Evolutionary conservation across 495 filamentous ascomycete genomes (phyloP), one percentile per base, ranked within the genome.

Genomic region (Lasiosphaeria ovina): DNA sequence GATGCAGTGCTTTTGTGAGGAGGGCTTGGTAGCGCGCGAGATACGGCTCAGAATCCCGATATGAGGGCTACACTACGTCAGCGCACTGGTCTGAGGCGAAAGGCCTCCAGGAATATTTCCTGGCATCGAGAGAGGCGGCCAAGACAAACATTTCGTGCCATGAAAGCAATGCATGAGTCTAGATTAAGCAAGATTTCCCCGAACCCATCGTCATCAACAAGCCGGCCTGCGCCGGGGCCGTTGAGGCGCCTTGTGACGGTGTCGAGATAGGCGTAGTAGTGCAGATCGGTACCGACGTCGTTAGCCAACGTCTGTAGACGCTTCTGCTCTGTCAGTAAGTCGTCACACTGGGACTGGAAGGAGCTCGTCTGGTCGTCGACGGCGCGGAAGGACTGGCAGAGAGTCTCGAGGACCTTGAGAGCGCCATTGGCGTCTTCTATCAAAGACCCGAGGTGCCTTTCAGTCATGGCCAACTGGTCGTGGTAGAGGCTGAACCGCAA

Each of bases 251-350:
- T 83, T 10, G 92, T 97, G 52, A 93, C 90, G 53, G 89, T 92
- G 59, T 97, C 94, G 24, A 98, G 81, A 69, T 93, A 95, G 24
- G 87, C 84, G 69, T 97, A 99, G 70, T 96, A 97, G 62, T 91
- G 86, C 6, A 97, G 79, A 62, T 96, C 95, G 34, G 87, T 84
- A 6, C 88, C 87, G 50, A 99, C 88, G 35, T 88, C 86, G 62
- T 93, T 86, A 1, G 91, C 89, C 42, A 98, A 78, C 38, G 81
- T 80, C 53, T 87, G 84, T 31, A 96, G 80, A 12, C 88, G 85
- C 61, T 82, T 85, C 70, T 97, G 89, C 52, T 95, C 90, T 3
- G 83, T 75, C 32, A 97, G 72, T 1, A 98, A 75, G 14, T 90
- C 89, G 66, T 97, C 90, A 71, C 93, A 98, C 73, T 93, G 91